Conservation (phyloP, 78 protist species). For the Emiliania huxleyi region DNA sequence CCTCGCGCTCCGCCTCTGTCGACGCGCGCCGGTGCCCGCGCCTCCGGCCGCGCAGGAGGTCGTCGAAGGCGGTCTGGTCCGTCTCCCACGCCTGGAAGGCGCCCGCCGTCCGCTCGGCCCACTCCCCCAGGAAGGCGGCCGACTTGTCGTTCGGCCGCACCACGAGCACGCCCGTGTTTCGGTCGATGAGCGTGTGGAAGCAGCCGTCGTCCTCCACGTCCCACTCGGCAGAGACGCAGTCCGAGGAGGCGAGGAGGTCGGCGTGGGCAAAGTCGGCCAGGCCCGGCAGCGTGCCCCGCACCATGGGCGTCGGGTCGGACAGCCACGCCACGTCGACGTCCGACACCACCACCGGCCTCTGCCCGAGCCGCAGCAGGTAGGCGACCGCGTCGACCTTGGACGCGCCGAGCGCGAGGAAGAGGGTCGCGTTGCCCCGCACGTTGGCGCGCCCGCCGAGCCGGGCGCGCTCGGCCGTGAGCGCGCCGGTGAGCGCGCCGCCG, state of each 20-base stretch:
- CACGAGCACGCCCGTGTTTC: slow-evolving; percentile 11
- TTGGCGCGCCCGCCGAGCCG: neutral
- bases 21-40: neutral
- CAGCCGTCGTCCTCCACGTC: neutral
- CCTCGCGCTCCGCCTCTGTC: neutral
- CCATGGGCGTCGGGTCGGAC: neutral
- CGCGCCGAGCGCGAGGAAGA: neutral
- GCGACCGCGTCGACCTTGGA: neutral
- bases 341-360: neutral
- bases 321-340: slow-evolving; percentile 5
- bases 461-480: neutral
- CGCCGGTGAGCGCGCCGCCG: no score
- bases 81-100: neutral
- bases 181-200: neutral
- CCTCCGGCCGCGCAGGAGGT: neutral
- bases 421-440: neutral
- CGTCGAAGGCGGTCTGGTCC: slow-evolving; percentile 12
- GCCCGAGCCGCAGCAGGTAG: neutral
- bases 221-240: neutral
- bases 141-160: neutral
- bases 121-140: neutral
- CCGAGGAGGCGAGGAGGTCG: neutral
- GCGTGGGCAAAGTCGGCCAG: neutral
- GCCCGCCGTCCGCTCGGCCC: neutral
- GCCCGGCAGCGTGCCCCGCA: neutral